Evolutionary conservation across 2,329 filamentous ascomycete genomes (phyloP).

Genomic region (Ophiostoma triangulosporum): DNA sequence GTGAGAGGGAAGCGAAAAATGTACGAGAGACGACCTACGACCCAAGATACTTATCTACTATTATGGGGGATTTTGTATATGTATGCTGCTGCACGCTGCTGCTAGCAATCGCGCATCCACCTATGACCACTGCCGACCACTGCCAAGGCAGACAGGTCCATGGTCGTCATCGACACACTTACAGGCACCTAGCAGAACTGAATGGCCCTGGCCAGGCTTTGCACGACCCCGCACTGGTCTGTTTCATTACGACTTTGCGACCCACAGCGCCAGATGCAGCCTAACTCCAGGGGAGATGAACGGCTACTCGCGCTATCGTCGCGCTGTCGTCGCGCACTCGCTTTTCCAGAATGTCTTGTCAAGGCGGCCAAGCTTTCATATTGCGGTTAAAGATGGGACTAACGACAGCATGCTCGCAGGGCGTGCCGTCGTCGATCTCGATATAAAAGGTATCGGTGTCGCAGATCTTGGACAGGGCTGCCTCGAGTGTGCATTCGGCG

Average conservation of each 20-base stretch:
- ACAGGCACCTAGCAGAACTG: not conserved
- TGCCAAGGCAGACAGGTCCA: constrained; percentile 5
- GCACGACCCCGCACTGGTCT: constrained; percentile 5
- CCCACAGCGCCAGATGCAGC: not conserved
- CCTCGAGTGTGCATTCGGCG: constrained; percentile 14
- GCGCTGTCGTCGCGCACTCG: not conserved
- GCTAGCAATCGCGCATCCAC: too few relatives aligned
- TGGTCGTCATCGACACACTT: not conserved
- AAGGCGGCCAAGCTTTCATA: constrained; percentile 25
- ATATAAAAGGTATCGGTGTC: constrained; percentile 28
- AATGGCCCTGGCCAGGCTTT: not conserved
- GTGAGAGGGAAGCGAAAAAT: not conserved
- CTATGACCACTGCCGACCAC: not conserved
- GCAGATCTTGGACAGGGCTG: constrained; percentile 23
- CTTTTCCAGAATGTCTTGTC: not conserved
- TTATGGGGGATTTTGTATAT: too few relatives aligned
- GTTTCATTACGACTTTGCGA: not conserved
- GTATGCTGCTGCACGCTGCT: too few relatives aligned
- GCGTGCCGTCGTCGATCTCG: constrained; percentile 18
- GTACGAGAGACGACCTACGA: too few relatives aligned
- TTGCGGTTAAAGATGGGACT: too few relatives aligned
- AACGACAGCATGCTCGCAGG: too few relatives aligned
- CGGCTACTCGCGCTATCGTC: not conserved
- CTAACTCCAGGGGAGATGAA: not conserved
- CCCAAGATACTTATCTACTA: too few relatives aligned